phyloP scores from a whole-genome alignment of 192 early-diverging fungal species.

The Backusella macrospora region DNA sequence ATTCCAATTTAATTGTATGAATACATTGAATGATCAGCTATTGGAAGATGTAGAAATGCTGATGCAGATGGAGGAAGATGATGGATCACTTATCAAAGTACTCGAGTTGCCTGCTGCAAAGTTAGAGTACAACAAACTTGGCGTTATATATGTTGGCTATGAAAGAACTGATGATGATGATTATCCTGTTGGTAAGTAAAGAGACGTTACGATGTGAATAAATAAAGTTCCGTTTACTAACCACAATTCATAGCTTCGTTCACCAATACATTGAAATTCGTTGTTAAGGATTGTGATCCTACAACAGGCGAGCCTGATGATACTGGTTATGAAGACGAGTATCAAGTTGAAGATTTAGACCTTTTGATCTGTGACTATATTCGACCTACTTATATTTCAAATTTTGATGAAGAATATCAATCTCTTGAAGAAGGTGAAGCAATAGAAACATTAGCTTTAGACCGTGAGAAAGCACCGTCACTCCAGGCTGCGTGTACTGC shows the following conservation, averaged over 20 bases:
- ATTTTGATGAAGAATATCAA: conserved; percentile 84
- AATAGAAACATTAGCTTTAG: conserved; percentile 88
- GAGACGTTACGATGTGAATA: not conserved
- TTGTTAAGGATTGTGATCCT: conserved; percentile 96
- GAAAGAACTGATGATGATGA: conserved; percentile 62
- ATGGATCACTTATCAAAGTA: conserved; percentile 60
- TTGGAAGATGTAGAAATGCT: conserved; percentile 88
- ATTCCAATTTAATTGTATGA: conserved; percentile 94
- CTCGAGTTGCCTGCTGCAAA: conserved; percentile 72
- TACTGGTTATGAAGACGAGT: conserved; percentile 96
- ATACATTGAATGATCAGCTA: conserved; percentile 92
- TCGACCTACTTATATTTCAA: conserved; percentile 79
- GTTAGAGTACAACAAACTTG: conserved; percentile 78
- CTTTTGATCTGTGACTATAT: conserved; percentile 88
- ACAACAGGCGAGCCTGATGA: conserved; percentile 89
- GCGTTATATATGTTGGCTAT: conserved; percentile 86
- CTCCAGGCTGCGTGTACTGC: conserved; percentile 68
- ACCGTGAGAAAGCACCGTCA: conserved; percentile 69
- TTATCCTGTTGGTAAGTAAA: conserved; percentile 58
- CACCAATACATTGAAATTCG: conserved; percentile 84
- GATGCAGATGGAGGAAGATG: conserved; percentile 75
- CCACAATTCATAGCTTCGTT: conserved; percentile 61
- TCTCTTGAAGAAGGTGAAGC: conserved; percentile 68
- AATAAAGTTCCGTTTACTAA: not conserved
- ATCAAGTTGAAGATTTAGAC: conserved; percentile 87